phyloP scores from a whole-genome alignment of 2,329 filamentous ascomycete genomes.

The Microascus cirrosus region DNA sequence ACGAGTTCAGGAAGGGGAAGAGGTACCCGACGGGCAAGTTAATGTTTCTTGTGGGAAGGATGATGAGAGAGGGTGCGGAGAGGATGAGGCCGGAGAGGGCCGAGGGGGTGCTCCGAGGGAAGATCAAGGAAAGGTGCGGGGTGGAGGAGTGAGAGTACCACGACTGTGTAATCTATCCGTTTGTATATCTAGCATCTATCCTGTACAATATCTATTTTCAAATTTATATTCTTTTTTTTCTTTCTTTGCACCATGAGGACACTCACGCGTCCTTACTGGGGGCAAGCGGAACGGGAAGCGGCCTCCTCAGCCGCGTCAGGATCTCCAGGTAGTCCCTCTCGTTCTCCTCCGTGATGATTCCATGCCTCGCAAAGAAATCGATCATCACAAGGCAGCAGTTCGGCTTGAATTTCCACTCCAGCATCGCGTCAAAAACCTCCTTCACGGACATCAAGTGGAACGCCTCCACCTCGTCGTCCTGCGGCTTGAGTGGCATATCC shows the following conservation, averaged over 20 bases:
- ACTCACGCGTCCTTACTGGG: background rate
- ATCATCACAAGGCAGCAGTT: slow-evolving; percentile 70
- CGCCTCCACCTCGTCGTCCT: slow-evolving; percentile 68
- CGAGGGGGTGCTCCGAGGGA: slow-evolving; percentile 29
- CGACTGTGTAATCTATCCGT: background rate
- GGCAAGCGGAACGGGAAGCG: slow-evolving; percentile 24
- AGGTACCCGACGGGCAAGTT: slow-evolving; percentile 44
- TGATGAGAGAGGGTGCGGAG: slow-evolving; percentile 44
- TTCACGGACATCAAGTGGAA: slow-evolving; percentile 57
- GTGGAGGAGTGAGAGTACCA: background rate
- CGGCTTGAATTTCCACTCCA: slow-evolving; percentile 67
- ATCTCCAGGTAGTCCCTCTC: slow-evolving; percentile 67
- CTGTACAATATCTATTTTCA: background rate
- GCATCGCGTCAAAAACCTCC: slow-evolving; percentile 50
- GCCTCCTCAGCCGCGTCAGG: slow-evolving; percentile 28
- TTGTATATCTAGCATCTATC: background rate
- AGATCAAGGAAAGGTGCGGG: slow-evolving; percentile 2
- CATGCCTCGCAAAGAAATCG: slow-evolving; percentile 73
- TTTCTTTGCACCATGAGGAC: background rate
- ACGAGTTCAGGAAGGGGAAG: slow-evolving; percentile 30
- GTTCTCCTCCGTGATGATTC: slow-evolving; percentile 59
- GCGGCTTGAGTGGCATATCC: slow-evolving; percentile 51
- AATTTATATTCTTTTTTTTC: background rate
- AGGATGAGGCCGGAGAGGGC: slow-evolving; percentile 42
- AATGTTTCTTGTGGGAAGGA: slow-evolving; percentile 49